Evolutionary conservation across 2,329 filamentous ascomycete species (phyloP), one percentile per base, ranked within the genome.

Genomic region (Cordyceps fumosorosea): DNA sequence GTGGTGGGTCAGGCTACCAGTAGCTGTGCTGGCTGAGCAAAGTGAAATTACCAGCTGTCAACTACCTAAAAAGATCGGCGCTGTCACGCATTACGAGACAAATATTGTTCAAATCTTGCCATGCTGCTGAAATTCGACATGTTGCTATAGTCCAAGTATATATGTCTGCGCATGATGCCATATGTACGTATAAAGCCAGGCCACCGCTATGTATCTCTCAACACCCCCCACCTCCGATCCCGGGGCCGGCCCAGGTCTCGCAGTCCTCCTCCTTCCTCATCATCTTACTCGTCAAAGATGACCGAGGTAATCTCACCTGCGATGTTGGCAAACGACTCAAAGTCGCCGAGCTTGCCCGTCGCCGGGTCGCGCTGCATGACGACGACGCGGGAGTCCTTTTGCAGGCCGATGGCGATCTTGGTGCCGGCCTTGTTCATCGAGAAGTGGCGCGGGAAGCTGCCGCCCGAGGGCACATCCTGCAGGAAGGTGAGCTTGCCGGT

Each of bases 401-500:
- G 87, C 65, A 89, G 78, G 0, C 81, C 88, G 32, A 91, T 83
- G 1, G 86, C 89, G 3, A 91, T 75, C 63, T 88, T 74, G 60
- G 80, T 80, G 1, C 89, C 89, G 12, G 80, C 81, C 64, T 79
- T 80, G 72, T 88, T 91, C 62, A 90, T 74, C 56, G 80, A 82
- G 71, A 90, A 89, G 47, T 89, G 87, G 24, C 89, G 81, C 0
- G 90, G 89, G 61, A 80, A 82, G 8, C 75, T 72, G 2, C 90
- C 90, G 55, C 87, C 87, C 0, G 85, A 81, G 0, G 88, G 79
- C n/a, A 81, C 80, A 32, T 85, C 77, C 67, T 88, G 81, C 3
- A 84, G 71, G 62, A 84, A 80, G 0, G 69, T 73, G 29, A 91
- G 77, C 1, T 73, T 76, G 7, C 87, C 88, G n/a, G 80, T 81